These are phyloP conservation scores for Cicer pinnatifidum DNA, from an alignment of 306 rosid species.

Conservation along the genomic window DNA sequence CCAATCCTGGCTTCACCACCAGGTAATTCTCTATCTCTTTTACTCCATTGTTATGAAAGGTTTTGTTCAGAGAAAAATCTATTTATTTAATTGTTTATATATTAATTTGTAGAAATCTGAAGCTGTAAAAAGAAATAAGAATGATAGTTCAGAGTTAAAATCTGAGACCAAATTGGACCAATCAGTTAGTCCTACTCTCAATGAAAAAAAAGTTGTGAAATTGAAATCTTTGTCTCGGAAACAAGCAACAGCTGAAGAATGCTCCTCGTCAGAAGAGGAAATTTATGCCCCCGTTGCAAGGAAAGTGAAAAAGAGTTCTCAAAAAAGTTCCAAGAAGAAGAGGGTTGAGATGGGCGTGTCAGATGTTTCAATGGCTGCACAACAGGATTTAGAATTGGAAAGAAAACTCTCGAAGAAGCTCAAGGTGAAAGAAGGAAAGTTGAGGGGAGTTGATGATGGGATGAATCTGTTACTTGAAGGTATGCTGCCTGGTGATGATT, in stretches of 20 bases:
- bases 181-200: slow-evolving; percentile 28
- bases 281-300: slow-evolving; percentile 34
- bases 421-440: slow-evolving; percentile 75
- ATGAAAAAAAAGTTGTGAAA: slow-evolving; percentile 35
- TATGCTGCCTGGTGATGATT: slow-evolving; percentile 51
- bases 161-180: slow-evolving; percentile 31
- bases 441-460: slow-evolving; percentile 76
- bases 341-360: slow-evolving; percentile 49
- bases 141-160: slow-evolving; percentile 39
- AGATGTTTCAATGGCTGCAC: slow-evolving; percentile 43
- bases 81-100: background rate
- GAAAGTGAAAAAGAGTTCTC: slow-evolving; percentile 46
- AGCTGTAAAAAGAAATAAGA: slow-evolving; percentile 35
- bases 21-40: slow-evolving; percentile 49
- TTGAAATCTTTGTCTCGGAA: slow-evolving; percentile 38
- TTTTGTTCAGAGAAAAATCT: background rate
- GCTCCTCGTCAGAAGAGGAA: slow-evolving; percentile 25
- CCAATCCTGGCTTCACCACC: slow-evolving; percentile 59
- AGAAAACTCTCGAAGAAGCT: slow-evolving; percentile 85
- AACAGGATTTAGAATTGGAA: slow-evolving; percentile 77
- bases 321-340: slow-evolving; percentile 48
- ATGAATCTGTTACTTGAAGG: slow-evolving; percentile 67
- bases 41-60: background rate
- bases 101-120: slow-evolving; percentile 50
- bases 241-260: slow-evolving; percentile 37